These are phyloP conservation scores for Spizellomyces punctatus DNA, from an alignment of 192 early-diverging fungal species.

Conservation along the genomic window DNA sequence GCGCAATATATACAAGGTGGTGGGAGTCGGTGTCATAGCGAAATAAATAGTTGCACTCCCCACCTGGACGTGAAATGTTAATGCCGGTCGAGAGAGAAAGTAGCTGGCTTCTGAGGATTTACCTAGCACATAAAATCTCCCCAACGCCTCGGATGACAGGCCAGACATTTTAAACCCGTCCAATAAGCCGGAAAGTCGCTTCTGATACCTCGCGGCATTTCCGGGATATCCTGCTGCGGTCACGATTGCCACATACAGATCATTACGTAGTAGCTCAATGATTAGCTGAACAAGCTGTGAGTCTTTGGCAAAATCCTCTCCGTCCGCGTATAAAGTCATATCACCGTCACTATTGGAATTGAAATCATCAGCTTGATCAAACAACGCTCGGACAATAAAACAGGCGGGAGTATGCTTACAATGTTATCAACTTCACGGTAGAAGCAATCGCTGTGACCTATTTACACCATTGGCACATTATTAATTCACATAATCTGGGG, in stretches of 20 bases:
- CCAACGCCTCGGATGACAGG: slow-evolving; percentile 51
- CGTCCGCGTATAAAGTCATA: slow-evolving; percentile 92
- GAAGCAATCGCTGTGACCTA: slow-evolving; percentile 65
- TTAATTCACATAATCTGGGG: background rate
- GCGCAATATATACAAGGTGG: slow-evolving; percentile 69
- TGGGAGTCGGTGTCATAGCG: slow-evolving; percentile 57
- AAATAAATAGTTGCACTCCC: slow-evolving; percentile 93
- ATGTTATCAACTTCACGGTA: slow-evolving; percentile 77
- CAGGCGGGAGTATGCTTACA: slow-evolving; percentile 49
- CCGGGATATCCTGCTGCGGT: slow-evolving; percentile 88
- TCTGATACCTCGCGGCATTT: slow-evolving; percentile 73
- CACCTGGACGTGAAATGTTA: slow-evolving; percentile 43
- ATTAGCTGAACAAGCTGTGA: slow-evolving; percentile 68
- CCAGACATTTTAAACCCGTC: slow-evolving; percentile 54
- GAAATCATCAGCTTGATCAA: background rate
- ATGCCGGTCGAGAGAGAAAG: background rate
- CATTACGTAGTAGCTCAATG: slow-evolving; percentile 64
- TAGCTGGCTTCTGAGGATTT: background rate
- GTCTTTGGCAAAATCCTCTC: slow-evolving; percentile 75
- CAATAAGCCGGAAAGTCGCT: slow-evolving; percentile 75
- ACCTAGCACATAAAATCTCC: slow-evolving; percentile 79
- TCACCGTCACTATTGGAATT: slow-evolving; percentile 72
- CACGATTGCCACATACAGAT: slow-evolving; percentile 80
- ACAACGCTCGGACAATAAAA: background rate
- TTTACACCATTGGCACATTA: background rate